Percentiles rank a stretch among this genome's conserved stretches.
phyloP scores from a whole-genome alignment of 1,139 yeast genomes.

The Diutina catenulata region DNA sequence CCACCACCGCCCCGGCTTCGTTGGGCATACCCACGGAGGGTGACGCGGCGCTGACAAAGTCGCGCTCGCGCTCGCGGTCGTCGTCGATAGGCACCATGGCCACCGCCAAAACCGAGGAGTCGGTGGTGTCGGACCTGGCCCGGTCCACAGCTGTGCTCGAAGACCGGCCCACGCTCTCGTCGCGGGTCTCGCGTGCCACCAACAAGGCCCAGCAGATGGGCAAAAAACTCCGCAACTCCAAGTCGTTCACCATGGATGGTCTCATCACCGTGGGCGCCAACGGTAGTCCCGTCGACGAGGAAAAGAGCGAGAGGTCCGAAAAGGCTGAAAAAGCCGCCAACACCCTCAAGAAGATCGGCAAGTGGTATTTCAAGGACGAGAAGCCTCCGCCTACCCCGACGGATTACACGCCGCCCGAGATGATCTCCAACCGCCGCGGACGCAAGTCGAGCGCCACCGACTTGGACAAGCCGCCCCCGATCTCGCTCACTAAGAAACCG shows the following conservation, averaged over 20 bases:
- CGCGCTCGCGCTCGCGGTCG: not conserved
- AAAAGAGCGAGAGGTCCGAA: not conserved
- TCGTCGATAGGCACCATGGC: slow-evolving; percentile 1
- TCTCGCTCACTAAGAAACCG: not conserved
- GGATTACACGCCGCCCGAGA: slow-evolving; percentile 45
- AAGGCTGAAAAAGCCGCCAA: not conserved
- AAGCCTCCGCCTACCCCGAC: slow-evolving; percentile 11
- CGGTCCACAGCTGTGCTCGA: no score
- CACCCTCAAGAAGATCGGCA: slow-evolving; percentile 44
- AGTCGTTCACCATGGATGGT: slow-evolving; percentile 5
- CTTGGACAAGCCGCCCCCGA: not conserved
- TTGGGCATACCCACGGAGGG: slow-evolving; percentile 7
- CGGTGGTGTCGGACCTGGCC: no score
- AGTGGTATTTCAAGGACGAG: slow-evolving; percentile 54
- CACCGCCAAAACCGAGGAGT: slow-evolving; percentile 1
- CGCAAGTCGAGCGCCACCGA: slow-evolving; percentile 1
- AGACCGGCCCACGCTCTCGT: no score
- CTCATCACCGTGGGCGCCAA: not conserved
- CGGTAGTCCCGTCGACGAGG: not conserved
- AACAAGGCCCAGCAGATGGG: not conserved
- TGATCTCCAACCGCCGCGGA: slow-evolving; percentile 40
- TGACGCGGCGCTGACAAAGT: slow-evolving; percentile 6
- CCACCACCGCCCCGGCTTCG: not conserved
- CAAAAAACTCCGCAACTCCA: not conserved
- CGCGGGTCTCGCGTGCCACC: not conserved